These are phyloP conservation scores for Epichloe aotearoae DNA, from an alignment of 2,329 filamentous ascomycete genomes.

Conservation along the genomic window DNA sequence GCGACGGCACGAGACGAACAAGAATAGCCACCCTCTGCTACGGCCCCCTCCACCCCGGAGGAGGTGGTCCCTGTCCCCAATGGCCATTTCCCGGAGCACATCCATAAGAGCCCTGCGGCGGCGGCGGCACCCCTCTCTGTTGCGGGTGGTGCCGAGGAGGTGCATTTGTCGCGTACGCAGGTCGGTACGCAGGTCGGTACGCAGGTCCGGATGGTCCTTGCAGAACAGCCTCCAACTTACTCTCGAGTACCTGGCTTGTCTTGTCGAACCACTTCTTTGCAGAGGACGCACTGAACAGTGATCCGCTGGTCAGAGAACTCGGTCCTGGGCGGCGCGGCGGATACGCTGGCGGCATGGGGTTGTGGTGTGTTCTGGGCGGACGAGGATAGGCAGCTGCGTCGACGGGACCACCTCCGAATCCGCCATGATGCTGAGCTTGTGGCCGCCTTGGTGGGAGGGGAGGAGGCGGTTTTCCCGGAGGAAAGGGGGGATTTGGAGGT, in stretches of 20 bases:
- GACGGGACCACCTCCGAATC: slow-evolving; percentile 10
- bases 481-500: not conserved
- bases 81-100: not conserved
- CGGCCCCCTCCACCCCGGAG: not conserved
- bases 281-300: slow-evolving; percentile 20
- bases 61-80: not conserved
- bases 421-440: slow-evolving; percentile 7
- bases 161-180: slow-evolving; percentile 2
- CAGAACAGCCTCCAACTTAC: slow-evolving; percentile 18
- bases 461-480: slow-evolving; percentile 8
- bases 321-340: slow-evolving; percentile 9
- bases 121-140: too few relatives aligned
- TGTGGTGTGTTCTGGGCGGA: slow-evolving; percentile 20
- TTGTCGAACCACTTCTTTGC: slow-evolving; percentile 23
- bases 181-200: slow-evolving; percentile 1
- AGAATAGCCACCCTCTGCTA: too few relatives aligned
- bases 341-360: slow-evolving; percentile 10
- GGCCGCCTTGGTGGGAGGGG: slow-evolving; percentile 17
- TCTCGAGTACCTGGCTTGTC: slow-evolving; percentile 22
- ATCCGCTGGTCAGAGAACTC: slow-evolving; percentile 8
- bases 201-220: slow-evolving; percentile 10
- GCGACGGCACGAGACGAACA: too few relatives aligned
- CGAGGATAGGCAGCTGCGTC: slow-evolving; percentile 17
- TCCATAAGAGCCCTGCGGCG: not conserved
- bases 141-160: not conserved